Evolutionary conservation across 257 asterid genomes (phyloP).

Genomic region (Paraleonurus japonicus): DNA sequence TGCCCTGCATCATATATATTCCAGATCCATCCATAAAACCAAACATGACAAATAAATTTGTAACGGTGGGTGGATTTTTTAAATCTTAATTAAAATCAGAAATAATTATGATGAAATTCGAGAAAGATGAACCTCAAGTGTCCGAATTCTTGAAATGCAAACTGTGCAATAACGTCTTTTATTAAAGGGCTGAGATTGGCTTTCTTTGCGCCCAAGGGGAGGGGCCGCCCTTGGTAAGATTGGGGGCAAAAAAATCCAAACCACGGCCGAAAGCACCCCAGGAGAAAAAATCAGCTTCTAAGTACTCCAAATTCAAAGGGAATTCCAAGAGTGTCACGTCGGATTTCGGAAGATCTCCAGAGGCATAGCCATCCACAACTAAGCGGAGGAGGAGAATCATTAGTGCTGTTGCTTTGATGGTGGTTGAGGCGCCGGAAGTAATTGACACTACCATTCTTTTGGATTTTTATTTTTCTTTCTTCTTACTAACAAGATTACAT

Average conservation of each 20-base stretch:
- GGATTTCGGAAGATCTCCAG: constrained; percentile 28
- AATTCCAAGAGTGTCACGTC: constrained; percentile 64
- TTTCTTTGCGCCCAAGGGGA: constrained; percentile 50
- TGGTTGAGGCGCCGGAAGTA: constrained; percentile 29
- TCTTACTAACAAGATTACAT: not conserved
- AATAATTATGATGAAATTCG: not conserved
- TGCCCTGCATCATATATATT: too few relatives aligned
- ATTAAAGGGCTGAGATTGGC: constrained; percentile 53
- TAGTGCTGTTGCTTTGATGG: constrained; percentile 15
- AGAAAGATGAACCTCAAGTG: constrained; percentile 54
- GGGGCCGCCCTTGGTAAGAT: constrained; percentile 62
- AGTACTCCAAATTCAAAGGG: constrained; percentile 68
- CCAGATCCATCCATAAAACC: too few relatives aligned
- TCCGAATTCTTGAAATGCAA: constrained; percentile 88
- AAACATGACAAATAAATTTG: too few relatives aligned
- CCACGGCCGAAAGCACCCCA: constrained; percentile 71
- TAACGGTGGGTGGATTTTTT: too few relatives aligned
- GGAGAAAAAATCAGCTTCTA: constrained; percentile 83
- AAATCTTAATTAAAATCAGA: too few relatives aligned
- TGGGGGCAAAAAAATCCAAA: constrained; percentile 49
- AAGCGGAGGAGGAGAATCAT: constrained; percentile 1
- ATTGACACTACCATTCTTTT: constrained; percentile 29
- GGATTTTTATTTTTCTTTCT: not conserved
- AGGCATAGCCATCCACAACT: not conserved
- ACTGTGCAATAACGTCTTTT: constrained; percentile 59